Evolutionary conservation across 306 rosid species (phyloP).

Genomic region (Senna siamea): DNA sequence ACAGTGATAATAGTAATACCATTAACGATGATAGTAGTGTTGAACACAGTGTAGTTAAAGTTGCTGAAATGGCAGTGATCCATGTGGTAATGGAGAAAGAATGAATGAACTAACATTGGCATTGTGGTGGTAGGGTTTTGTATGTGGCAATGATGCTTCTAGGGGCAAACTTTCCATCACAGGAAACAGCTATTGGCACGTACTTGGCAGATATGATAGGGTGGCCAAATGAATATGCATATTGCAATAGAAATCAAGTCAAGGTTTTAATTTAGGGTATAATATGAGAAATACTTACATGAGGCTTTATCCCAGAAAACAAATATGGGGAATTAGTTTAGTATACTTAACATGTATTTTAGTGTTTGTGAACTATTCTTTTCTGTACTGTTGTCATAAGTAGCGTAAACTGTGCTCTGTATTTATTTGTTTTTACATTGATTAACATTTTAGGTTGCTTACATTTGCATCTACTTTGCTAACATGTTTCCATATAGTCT

Average conservation of each 20-base stretch:
- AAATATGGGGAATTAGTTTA: neutral
- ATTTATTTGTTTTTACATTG: neutral
- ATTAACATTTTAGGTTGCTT: neutral
- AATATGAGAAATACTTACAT: neutral
- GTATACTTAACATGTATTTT: neutral
- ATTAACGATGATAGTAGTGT: neutral
- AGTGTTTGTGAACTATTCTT: neutral
- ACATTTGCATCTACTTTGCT: slow-evolving; percentile 1
- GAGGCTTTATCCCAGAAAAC: neutral
- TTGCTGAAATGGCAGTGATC: neutral
- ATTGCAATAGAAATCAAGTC: neutral
- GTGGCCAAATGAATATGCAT: neutral
- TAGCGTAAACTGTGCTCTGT: too few species aligned
- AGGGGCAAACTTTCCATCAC: too few species aligned
- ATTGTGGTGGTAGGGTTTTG: too few species aligned
- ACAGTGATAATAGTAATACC: neutral
- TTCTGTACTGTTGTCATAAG: too few species aligned
- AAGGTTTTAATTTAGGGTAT: neutral
- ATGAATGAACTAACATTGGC: neutral
- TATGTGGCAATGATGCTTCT: neutral
- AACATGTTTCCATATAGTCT: neutral
- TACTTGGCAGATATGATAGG: neutral
- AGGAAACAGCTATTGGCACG: too few species aligned
- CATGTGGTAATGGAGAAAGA: neutral
- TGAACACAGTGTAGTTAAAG: neutral